Evolutionary conservation across 169 alveolate species (phyloP), one percentile per base, ranked within the genome.

Genomic region (Plasmodium vivax): DNA sequence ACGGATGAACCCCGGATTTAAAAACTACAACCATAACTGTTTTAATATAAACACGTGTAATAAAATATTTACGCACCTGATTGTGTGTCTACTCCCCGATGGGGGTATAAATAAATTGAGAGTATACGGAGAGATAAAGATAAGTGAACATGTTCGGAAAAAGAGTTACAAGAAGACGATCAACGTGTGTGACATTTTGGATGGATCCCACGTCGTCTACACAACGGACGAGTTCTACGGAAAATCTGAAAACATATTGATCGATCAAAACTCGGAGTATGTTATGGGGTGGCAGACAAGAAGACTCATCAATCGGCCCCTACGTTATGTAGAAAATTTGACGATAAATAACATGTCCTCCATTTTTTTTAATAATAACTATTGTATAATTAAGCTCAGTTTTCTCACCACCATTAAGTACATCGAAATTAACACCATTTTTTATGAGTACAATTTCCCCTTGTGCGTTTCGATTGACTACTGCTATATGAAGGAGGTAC

Each of bases 41-140:
- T 93, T 93, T 71, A 93, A 93, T 54, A 85, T 95, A 51, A 81
- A 91, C 79, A 85, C 92, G 36, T 91, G 87, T 85, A 93, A 92
- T 36, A 74, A 84, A 80, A 73, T 82, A 82, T 84, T 93, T 80
- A 93, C 97, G 16, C 96, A 93, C 85, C 80, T 95, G 32, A 80
- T 81, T 30, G 84, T 95, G n/a, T 93, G 95, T 45, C 30, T 93
- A 51, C 82, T 84, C 62, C 97, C 97, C 23, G 97, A 95, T 84
- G 97, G 97, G 0, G 97, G 97, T 16, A 95, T 95, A 41, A 85
- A 92, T 54, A 83, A 87, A 32, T 91, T 95, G 38, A 43, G 96
- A 43, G 97, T 95, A 43, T 95, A 95, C 77, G 97, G 97, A n/a
- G 97, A 95, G 75, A 82, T 85, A 62, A 82, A 84, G 71, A 93